phyloP scores from a whole-genome alignment of 352 stramenopile species.

The Phytophthora tubulina region DNA sequence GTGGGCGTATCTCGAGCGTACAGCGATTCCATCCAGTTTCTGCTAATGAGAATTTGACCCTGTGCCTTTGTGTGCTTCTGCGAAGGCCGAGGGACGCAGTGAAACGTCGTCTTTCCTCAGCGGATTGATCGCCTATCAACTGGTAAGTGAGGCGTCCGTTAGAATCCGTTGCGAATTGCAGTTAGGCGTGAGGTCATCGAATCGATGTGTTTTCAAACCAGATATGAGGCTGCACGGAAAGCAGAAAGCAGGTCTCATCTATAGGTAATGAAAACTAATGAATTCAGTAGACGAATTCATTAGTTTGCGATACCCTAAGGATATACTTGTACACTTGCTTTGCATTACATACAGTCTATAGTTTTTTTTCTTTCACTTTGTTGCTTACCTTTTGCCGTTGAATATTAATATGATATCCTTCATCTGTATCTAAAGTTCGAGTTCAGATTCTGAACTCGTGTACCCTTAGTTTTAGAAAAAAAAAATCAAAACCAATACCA shows the following conservation, averaged over 20 bases:
- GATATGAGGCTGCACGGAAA: not conserved
- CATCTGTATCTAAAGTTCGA: no score
- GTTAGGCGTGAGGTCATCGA: no score
- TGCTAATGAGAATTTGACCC: slow-evolving; percentile 9
- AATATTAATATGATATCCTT: no score
- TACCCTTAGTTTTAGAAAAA: not conserved
- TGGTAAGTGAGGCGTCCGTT: not conserved
- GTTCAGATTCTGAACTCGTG: no score
- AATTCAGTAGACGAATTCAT: no score
- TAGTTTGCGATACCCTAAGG: no score
- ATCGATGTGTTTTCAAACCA: not conserved
- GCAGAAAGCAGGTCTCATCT: not conserved
- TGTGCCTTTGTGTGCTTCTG: slow-evolving; percentile 25
- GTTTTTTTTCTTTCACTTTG: no score
- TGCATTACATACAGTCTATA: no score
- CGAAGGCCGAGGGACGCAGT: slow-evolving; percentile 13
- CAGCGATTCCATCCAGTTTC: slow-evolving; percentile 44
- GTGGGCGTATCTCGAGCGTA: slow-evolving; percentile 46
- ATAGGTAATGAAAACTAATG: not conserved
- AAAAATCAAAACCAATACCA: not conserved
- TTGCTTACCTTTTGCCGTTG: no score
- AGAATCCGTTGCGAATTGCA: slow-evolving; percentile 10
- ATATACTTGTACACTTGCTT: no score
- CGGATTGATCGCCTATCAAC: slow-evolving; percentile 4
- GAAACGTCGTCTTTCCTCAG: slow-evolving; percentile 34